These are phyloP conservation scores for Heliamphora pulchella DNA, from an alignment of 179 eudicot species.

Conservation along the genomic window DNA sequence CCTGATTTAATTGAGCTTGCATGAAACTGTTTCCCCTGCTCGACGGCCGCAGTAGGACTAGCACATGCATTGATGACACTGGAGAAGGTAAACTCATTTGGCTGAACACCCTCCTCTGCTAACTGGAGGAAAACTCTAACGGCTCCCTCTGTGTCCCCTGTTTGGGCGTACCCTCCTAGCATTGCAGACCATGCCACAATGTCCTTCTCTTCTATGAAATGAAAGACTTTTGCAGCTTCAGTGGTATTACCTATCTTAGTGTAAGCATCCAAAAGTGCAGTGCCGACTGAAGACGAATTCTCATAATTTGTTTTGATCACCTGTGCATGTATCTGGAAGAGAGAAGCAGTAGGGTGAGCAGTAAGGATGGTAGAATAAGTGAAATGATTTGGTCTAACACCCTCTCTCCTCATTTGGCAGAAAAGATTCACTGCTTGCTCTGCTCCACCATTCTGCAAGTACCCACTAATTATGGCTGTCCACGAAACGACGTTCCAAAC, in stretches of 20 bases:
- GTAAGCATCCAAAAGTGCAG: slow-evolving; percentile 37
- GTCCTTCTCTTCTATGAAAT: slow-evolving; percentile 31
- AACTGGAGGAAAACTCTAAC: slow-evolving; percentile 25
- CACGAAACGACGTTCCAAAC: slow-evolving; percentile 36
- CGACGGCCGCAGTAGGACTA: slow-evolving; percentile 49
- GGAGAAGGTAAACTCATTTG: slow-evolving; percentile 75
- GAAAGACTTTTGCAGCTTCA: slow-evolving; percentile 35
- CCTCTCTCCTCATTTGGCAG: slow-evolving; percentile 32
- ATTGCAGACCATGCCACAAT: slow-evolving; percentile 48
- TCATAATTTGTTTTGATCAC: slow-evolving; percentile 38
- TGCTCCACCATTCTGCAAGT: slow-evolving; percentile 27
- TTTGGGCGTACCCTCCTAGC: slow-evolving; percentile 39
- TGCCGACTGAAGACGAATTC: slow-evolving; percentile 33
- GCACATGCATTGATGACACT: slow-evolving; percentile 64
- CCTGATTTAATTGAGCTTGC: slow-evolving; percentile 57
- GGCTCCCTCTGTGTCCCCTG: slow-evolving; percentile 33
- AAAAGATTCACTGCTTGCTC: slow-evolving; percentile 26
- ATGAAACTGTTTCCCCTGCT: slow-evolving; percentile 76
- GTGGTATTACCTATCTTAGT: slow-evolving; percentile 24
- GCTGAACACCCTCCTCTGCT: slow-evolving; percentile 29
- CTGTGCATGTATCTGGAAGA: slow-evolving; percentile 38
- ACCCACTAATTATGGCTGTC: slow-evolving; percentile 43
- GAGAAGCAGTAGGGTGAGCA: slow-evolving; percentile 27
- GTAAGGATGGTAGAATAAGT: slow-evolving; percentile 36
- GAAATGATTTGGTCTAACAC: slow-evolving; percentile 33